These are phyloP conservation scores for Chenopodium suecicum DNA, from an alignment of 148 eudicot species.

Conservation along the genomic window DNA sequence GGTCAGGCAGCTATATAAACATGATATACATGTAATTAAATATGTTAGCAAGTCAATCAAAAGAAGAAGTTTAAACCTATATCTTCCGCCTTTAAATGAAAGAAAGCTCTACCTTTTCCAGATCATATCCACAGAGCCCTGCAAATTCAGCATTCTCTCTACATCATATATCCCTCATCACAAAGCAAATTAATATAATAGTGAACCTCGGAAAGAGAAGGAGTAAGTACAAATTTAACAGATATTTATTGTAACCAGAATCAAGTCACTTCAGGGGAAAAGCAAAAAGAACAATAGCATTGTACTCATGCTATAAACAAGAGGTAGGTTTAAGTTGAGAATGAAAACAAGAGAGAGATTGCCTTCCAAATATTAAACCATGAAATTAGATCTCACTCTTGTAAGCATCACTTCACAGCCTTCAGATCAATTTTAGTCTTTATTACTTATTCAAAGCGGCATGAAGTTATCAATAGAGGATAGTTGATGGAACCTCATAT, in stretches of 20 bases:
- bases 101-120: slow-evolving; percentile 46
- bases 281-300: neutral
- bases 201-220: neutral
- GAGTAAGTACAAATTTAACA: no score
- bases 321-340: no score
- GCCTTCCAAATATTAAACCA: no score
- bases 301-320: neutral
- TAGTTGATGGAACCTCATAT: neutral
- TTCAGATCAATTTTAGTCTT: neutral
- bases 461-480: neutral
- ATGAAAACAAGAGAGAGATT: no score
- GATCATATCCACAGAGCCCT: slow-evolving; percentile 72
- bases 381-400: no score
- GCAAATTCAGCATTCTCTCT: slow-evolving; percentile 36
- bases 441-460: neutral
- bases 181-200: slow-evolving; percentile 4
- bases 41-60: neutral
- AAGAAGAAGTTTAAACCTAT: slow-evolving; percentile 1
- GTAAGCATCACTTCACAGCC: no score
- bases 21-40: neutral
- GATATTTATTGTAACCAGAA: neutral
- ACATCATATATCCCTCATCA: slow-evolving; percentile 22
- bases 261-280: neutral
- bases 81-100: slow-evolving; percentile 17
- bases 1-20: neutral